These are phyloP conservation scores for Hypholoma fasciculare DNA, from an alignment of 768 basidiomycete genomes.

Conservation along the genomic window DNA sequence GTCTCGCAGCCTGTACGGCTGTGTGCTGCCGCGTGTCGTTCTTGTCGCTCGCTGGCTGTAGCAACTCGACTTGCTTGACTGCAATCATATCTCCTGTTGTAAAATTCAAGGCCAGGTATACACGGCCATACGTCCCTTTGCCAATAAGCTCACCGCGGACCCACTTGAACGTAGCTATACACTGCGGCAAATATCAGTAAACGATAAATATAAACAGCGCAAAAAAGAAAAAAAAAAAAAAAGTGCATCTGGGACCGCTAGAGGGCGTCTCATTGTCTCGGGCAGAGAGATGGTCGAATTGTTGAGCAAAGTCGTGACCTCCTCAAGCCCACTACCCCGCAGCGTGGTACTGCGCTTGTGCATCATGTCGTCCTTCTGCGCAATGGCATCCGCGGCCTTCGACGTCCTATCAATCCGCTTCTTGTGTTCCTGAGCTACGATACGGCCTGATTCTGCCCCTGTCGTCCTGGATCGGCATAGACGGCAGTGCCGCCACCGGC, in stretches of 20 bases:
- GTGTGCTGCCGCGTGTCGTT: constrained; percentile 81
- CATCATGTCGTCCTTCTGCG: constrained; percentile 46
- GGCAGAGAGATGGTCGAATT: constrained; percentile 41
- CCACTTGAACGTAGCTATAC: constrained; percentile 92
- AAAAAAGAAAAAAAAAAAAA: too few relatives aligned
- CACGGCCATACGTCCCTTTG: constrained; percentile 94
- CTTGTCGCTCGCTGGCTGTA: constrained; percentile 88
- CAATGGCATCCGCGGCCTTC: constrained; percentile 48
- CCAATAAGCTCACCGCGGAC: constrained; percentile 97
- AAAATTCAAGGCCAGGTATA: constrained; percentile 94
- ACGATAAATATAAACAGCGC: neutral
- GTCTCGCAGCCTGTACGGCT: constrained; percentile 93
- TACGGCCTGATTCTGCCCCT: constrained; percentile 52
- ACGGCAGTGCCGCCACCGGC: constrained; percentile 38
- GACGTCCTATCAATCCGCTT: constrained; percentile 71
- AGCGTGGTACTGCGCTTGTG: constrained; percentile 91
- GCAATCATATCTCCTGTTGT: constrained; percentile 99
- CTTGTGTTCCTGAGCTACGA: constrained; percentile 89
- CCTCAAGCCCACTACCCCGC: constrained; percentile 92
- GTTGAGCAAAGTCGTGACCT: constrained; percentile 77
- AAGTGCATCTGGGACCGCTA: constrained; percentile 56
- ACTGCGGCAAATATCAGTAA: constrained; percentile 17
- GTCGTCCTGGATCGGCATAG: constrained; percentile 27
- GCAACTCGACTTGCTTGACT: constrained; percentile 98
- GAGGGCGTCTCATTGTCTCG: constrained; percentile 67